These are phyloP conservation scores for Penicillium hesseltinei DNA, from an alignment of 2,329 filamentous ascomycete species.

Conservation along the genomic window DNA sequence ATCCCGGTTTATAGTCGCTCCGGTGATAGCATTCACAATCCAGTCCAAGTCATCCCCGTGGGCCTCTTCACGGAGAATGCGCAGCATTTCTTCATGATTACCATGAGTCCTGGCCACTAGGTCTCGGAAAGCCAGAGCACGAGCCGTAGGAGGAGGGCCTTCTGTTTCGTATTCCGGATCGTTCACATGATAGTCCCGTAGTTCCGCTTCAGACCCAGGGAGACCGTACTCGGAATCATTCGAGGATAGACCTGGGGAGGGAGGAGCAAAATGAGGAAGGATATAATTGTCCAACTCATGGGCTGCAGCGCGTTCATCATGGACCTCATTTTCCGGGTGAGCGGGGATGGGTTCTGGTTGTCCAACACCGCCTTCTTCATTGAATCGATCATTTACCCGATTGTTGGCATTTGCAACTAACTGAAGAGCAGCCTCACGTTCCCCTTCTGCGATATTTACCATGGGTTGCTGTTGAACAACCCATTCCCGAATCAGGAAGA, in stretches of 20 bases:
- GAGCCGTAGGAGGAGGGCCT: slow-evolving; percentile 16
- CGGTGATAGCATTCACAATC: slow-evolving; percentile 57
- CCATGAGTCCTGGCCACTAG: slow-evolving; percentile 59
- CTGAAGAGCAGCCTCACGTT: slow-evolving; percentile 52
- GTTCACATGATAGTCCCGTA: not conserved
- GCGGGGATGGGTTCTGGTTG: slow-evolving; percentile 14
- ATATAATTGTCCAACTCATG: slow-evolving; percentile 7
- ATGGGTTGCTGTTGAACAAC: slow-evolving; percentile 97
- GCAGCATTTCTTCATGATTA: slow-evolving; percentile 57
- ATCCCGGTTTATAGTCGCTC: slow-evolving; percentile 13
- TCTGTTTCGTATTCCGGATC: not conserved
- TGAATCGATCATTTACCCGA: slow-evolving; percentile 26
- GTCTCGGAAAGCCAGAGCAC: slow-evolving; percentile 54
- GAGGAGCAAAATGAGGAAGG: slow-evolving; percentile 7
- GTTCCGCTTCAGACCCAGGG: slow-evolving; percentile 7
- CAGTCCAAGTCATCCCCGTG: slow-evolving; percentile 59
- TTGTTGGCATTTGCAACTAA: slow-evolving; percentile 36
- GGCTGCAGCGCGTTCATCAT: slow-evolving; percentile 10
- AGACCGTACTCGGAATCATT: slow-evolving; percentile 20
- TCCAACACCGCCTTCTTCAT: slow-evolving; percentile 16
- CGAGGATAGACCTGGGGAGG: slow-evolving; percentile 17
- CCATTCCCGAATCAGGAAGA: slow-evolving; percentile 95
- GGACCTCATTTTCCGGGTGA: slow-evolving; percentile 6
- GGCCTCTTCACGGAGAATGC: slow-evolving; percentile 61
- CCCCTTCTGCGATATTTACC: slow-evolving; percentile 70